phyloP scores from a whole-genome alignment of 768 basidiomycete species.

The Amanita thiersii region DNA sequence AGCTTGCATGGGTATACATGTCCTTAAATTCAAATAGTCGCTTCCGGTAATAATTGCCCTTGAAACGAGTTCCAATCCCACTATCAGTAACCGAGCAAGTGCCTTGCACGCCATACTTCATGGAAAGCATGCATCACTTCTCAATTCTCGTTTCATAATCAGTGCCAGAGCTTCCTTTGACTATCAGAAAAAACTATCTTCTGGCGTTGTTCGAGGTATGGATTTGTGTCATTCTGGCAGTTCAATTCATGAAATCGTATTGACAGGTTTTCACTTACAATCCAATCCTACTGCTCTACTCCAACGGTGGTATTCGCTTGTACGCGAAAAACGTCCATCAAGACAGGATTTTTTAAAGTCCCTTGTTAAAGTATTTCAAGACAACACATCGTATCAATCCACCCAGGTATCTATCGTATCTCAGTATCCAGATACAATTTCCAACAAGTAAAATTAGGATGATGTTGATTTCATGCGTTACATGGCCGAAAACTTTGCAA shows the following conservation, averaged over 20 bases:
- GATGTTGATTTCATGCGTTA: constrained; percentile 85
- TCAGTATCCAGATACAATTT: neutral
- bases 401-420: constrained; percentile 37
- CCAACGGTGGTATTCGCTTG: constrained; percentile 84
- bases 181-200: constrained; percentile 61
- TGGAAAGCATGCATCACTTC: constrained; percentile 79
- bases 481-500: constrained; percentile 90
- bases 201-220: constrained; percentile 47
- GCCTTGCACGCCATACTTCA: constrained; percentile 78
- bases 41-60: constrained; percentile 88
- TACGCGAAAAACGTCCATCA: constrained; percentile 82
- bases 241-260: constrained; percentile 4
- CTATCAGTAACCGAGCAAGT: constrained; percentile 66
- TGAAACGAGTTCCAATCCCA: constrained; percentile 68
- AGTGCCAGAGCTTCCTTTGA: constrained; percentile 78
- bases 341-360: constrained; percentile 85
- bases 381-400: constrained; percentile 46
- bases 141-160: constrained; percentile 78
- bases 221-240: neutral
- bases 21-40: constrained; percentile 38
- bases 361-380: constrained; percentile 76
- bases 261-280: constrained; percentile 56
- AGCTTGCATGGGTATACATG: neutral
- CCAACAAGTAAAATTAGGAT: constrained; percentile 34
- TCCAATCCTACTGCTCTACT: constrained; percentile 67